A percentile compares a stretch with the other conserved stretches of the same genome.
phyloP scores from a whole-genome alignment of 2,329 filamentous ascomycete species.

The Clarireedia homoeocarpa region DNA sequence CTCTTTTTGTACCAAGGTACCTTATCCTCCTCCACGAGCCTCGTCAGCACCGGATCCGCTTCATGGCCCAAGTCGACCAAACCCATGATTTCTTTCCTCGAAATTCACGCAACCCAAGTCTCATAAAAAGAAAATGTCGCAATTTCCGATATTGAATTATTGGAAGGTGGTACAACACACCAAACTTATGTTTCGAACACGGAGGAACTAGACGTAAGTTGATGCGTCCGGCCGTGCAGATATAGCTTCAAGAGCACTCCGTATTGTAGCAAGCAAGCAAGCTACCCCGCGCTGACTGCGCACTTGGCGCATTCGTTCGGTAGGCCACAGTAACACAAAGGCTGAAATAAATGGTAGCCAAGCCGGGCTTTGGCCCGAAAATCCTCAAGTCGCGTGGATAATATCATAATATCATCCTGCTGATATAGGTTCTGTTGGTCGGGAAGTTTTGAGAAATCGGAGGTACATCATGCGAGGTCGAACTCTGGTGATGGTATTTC shows the following conservation, averaged over 20 bases:
- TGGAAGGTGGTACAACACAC: slow-evolving; percentile 1
- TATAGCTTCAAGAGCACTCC: neutral
- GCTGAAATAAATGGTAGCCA: neutral
- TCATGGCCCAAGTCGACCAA: slow-evolving; percentile 1
- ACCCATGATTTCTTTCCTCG: neutral
- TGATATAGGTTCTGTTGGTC: too few species aligned
- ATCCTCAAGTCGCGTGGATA: neutral
- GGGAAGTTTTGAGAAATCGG: too few species aligned
- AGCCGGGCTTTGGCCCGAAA: neutral
- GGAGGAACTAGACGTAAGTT: slow-evolving; percentile 6
- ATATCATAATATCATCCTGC: neutral
- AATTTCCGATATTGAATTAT: neutral
- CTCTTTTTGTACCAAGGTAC: slow-evolving; percentile 34
- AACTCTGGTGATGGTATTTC: neutral
- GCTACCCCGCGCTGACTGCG: neutral
- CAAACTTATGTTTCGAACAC: neutral
- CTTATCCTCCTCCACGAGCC: slow-evolving; percentile 33
- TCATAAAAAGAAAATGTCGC: neutral
- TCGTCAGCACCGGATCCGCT: slow-evolving; percentile 33
- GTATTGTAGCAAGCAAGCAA: neutral
- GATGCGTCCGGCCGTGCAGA: slow-evolving; percentile 4
- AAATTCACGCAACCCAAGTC: neutral
- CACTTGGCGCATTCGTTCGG: neutral
- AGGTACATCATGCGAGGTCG: neutral
- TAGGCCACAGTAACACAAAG: neutral